Evolutionary conservation across 805 yeast genomes (phyloP).

Genomic region (Yamadazyma laniorum): DNA sequence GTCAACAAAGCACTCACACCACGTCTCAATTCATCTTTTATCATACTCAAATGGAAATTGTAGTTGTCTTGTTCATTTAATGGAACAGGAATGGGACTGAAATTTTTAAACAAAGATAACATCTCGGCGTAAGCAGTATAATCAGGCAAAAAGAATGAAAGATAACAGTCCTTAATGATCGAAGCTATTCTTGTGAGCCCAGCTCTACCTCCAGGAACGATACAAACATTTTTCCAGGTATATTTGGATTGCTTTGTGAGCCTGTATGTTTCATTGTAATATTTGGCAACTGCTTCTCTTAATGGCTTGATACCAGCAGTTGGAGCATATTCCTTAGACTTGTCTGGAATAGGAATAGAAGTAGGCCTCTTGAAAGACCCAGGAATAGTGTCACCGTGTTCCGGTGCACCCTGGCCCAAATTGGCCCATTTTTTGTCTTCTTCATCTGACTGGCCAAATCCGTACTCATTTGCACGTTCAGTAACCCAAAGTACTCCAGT

Average conservation of each 20-base stretch:
- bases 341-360: constrained; percentile 44
- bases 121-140: constrained; percentile 66
- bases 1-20: constrained; percentile 60
- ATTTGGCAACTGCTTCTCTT: constrained; percentile 56
- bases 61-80: constrained; percentile 56
- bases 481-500: constrained; percentile 68
- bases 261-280: constrained; percentile 55
- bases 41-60: constrained; percentile 51
- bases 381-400: constrained; percentile 56
- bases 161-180: constrained; percentile 55
- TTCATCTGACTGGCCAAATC: constrained; percentile 37
- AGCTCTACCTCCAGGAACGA: constrained; percentile 66
- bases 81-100: constrained; percentile 63
- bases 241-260: constrained; percentile 48
- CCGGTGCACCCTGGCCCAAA: constrained; percentile 66
- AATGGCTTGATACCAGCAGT: constrained; percentile 56
- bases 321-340: constrained; percentile 56
- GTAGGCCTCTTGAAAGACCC: constrained; percentile 58
- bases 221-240: constrained; percentile 58
- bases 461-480: constrained; percentile 58
- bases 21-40: constrained; percentile 50
- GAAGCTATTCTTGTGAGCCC: constrained; percentile 63
- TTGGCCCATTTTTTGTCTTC: constrained; percentile 51
- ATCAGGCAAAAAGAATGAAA: constrained; percentile 60
- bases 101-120: constrained; percentile 60